A percentile compares a stretch with the other conserved stretches of the same genome.
phyloP scores from a whole-genome alignment of 192 early-diverging fungal genomes.

The Coemansia brasiliensis region DNA sequence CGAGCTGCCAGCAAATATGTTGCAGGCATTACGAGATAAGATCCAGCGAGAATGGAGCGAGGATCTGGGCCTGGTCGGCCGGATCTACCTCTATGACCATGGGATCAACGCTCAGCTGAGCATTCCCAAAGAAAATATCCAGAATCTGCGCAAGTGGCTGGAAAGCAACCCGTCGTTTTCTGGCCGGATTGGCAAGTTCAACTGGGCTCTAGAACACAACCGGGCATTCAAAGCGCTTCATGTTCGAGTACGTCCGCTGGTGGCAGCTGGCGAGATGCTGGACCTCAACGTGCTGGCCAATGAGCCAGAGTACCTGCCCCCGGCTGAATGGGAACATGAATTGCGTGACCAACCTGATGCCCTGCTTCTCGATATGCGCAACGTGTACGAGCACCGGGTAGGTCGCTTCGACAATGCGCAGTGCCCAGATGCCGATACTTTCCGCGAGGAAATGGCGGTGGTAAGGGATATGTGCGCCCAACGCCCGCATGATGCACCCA shows the following conservation, averaged over 20 bases:
- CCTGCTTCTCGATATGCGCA: constrained; percentile 76
- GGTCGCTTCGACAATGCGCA: constrained; percentile 71
- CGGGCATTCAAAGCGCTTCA: constrained; percentile 65
- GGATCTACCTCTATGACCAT: constrained; percentile 72
- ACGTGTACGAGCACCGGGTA: constrained; percentile 72
- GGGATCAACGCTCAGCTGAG: constrained; percentile 83
- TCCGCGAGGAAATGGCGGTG: constrained; percentile 63
- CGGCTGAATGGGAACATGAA: constrained; percentile 67
- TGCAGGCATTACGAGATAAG: constrained; percentile 15
- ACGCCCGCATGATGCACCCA: constrained; percentile 58
- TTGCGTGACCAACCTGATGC: constrained; percentile 31
- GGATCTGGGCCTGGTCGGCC: constrained; percentile 62
- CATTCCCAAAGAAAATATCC: constrained; percentile 58
- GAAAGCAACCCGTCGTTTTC: constrained; percentile 31
- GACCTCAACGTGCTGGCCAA: constrained; percentile 58
- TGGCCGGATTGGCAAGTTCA: constrained; percentile 54
- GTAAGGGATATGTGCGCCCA: constrained; percentile 63
- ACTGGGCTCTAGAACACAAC: constrained; percentile 64
- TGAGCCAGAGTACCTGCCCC: constrained; percentile 66
- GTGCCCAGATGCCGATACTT: constrained; percentile 72
- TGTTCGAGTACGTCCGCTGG: constrained; percentile 66
- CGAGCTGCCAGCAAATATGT: constrained; percentile 4
- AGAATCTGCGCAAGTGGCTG: constrained; percentile 58
- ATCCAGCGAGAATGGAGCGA: constrained; percentile 38
- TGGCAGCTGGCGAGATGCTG: constrained; percentile 59